These are phyloP conservation scores for Infundibulicybe gibba DNA, from an alignment of 768 basidiomycete species.

Conservation along the genomic window DNA sequence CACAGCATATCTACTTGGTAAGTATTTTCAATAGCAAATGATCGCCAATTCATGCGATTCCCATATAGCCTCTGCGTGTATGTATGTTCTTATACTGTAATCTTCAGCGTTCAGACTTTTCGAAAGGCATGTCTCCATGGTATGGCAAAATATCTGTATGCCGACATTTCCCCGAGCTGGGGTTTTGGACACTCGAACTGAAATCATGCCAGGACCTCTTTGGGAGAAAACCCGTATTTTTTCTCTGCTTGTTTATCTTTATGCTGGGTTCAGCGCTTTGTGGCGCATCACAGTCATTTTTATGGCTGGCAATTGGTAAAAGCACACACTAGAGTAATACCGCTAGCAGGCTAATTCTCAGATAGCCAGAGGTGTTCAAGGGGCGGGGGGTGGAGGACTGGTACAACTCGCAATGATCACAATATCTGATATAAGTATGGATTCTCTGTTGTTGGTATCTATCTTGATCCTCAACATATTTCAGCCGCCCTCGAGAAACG, in stretches of 20 bases:
- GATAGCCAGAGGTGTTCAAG: constrained; percentile 76
- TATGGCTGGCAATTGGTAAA: too few relatives aligned
- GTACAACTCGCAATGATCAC: constrained; percentile 71
- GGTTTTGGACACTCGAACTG: too few relatives aligned
- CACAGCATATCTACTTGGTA: constrained; percentile 33
- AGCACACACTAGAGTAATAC: neutral
- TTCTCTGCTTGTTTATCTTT: too few relatives aligned
- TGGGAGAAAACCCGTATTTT: too few relatives aligned
- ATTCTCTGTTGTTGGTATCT: neutral
- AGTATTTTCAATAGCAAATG: neutral
- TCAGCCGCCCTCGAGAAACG: constrained; percentile 43
- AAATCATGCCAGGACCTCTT: too few relatives aligned
- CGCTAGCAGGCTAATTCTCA: constrained; percentile 67
- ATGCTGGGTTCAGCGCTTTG: too few relatives aligned
- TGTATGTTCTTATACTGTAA: constrained; percentile 54
- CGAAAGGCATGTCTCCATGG: neutral
- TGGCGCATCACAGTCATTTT: too few relatives aligned
- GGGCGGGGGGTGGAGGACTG: constrained; percentile 80
- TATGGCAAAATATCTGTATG: too few relatives aligned
- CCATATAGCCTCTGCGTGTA: constrained; percentile 63
- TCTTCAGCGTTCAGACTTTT: neutral
- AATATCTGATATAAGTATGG: constrained; percentile 81
- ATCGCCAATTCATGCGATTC: constrained; percentile 54
- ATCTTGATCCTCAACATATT: too few relatives aligned
- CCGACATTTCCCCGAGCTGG: too few relatives aligned